phyloP scores from a whole-genome alignment of 2,329 filamentous ascomycete species.

The Arthrobotrys sphaeroides region DNA sequence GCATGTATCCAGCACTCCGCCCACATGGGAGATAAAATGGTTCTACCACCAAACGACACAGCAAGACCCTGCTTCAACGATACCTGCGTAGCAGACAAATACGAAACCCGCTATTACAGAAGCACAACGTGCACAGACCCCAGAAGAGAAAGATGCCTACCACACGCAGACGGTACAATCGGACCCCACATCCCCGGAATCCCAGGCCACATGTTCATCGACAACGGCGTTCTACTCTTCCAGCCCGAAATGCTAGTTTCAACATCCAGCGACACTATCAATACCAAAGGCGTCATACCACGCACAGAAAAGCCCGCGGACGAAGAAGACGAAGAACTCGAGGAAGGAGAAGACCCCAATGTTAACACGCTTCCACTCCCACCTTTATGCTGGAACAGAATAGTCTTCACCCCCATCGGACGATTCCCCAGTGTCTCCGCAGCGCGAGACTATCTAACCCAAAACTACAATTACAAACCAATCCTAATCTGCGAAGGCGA shows the following conservation, averaged over 20 bases:
- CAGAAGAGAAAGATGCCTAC: not conserved
- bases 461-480: constrained; percentile 24
- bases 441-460: not conserved
- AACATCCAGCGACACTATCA: not conserved
- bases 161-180: not conserved
- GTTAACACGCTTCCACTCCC: constrained; percentile 27
- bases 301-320: not conserved
- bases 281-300: constrained; percentile 3
- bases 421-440: constrained; percentile 11
- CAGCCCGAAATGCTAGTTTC: constrained; percentile 32
- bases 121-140: constrained; percentile 14
- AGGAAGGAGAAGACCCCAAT: not conserved
- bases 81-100: not conserved
- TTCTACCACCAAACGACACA: not conserved
- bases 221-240: constrained; percentile 33
- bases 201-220: constrained; percentile 34
- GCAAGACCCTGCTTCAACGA: constrained; percentile 19
- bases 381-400: constrained; percentile 26
- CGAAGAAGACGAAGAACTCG: not conserved
- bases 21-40: not conserved
- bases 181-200: constrained; percentile 19
- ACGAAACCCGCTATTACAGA: constrained; percentile 9
- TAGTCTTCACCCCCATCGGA: constrained; percentile 11
- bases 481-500: constrained; percentile 9
- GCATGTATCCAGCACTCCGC: constrained; percentile 11